These are phyloP conservation scores for Trichomonascus vanleenenianus DNA, from an alignment of 805 yeast genomes.

Conservation along the genomic window DNA sequence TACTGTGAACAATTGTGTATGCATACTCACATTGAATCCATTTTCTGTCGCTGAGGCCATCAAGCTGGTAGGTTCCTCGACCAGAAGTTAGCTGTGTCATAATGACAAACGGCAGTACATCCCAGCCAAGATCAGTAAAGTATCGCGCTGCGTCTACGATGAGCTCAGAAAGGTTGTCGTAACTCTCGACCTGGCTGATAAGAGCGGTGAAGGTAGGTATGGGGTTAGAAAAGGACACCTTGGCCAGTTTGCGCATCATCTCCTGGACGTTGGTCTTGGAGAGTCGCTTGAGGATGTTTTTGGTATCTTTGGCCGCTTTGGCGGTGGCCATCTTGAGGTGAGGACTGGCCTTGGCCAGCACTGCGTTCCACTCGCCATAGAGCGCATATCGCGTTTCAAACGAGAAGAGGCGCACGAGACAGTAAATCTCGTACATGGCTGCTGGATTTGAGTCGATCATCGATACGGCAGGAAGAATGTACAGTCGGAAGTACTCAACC, in stretches of 20 bases:
- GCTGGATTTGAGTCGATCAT: constrained; percentile 50
- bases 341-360: constrained; percentile 47
- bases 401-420: constrained; percentile 45
- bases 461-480: constrained; percentile 55
- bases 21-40: constrained; percentile 57
- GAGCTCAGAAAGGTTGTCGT: constrained; percentile 73
- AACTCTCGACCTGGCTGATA: constrained; percentile 80
- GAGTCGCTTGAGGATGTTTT: constrained; percentile 66
- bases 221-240: constrained; percentile 69
- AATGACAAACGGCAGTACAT: constrained; percentile 66
- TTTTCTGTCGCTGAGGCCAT: constrained; percentile 71
- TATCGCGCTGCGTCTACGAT: constrained; percentile 72
- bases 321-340: constrained; percentile 51
- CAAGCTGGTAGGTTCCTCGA: constrained; percentile 59
- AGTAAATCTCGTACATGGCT: constrained; percentile 52
- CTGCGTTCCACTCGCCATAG: constrained; percentile 69
- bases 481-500: constrained; percentile 58
- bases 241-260: constrained; percentile 67
- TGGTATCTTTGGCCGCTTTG: constrained; percentile 71
- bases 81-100: constrained; percentile 62
- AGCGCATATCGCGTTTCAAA: constrained; percentile 61
- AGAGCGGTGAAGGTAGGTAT: constrained; percentile 64
- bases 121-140: constrained; percentile 78
- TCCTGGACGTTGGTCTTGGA: constrained; percentile 70
- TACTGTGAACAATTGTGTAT: background rate